Conservation (phyloP, 331 rosid genomes). For the Quercus lobata region DNA sequence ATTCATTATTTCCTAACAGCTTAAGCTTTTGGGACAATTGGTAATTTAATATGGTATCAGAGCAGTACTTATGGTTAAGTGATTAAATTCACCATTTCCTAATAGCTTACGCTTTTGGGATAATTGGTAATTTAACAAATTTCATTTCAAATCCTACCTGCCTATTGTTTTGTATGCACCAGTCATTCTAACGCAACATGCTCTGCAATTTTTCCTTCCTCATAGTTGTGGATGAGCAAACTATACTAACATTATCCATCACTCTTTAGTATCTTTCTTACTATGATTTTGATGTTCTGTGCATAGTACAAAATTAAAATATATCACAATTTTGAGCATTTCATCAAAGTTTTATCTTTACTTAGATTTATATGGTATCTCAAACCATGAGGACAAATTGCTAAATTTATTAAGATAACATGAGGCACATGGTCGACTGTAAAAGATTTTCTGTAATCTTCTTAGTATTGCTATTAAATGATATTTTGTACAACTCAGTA, state of each 20-base stretch:
- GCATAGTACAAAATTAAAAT: neutral
- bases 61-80: no score
- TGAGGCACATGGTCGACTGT: neutral
- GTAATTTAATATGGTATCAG: no score
- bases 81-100: no score
- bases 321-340: neutral
- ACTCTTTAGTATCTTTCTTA: neutral
- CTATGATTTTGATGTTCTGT: neutral
- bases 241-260: neutral
- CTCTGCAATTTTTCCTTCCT: neutral
- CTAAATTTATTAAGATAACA: no score
- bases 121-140: no score
- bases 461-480: conserved; percentile 11
- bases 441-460: conserved; percentile 4
- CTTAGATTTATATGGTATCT: neutral
- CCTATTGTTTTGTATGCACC: no score
- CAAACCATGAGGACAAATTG: neutral
- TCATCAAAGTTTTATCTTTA: neutral
- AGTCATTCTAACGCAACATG: neutral
- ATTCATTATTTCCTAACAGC: no score
- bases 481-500: conserved; percentile 6
- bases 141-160: neutral
- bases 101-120: no score
- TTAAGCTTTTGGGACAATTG: no score
- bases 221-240: neutral